Conservation (phyloP, 768 basidiomycete genomes). For the Candolleomyces efflorescens region DNA sequence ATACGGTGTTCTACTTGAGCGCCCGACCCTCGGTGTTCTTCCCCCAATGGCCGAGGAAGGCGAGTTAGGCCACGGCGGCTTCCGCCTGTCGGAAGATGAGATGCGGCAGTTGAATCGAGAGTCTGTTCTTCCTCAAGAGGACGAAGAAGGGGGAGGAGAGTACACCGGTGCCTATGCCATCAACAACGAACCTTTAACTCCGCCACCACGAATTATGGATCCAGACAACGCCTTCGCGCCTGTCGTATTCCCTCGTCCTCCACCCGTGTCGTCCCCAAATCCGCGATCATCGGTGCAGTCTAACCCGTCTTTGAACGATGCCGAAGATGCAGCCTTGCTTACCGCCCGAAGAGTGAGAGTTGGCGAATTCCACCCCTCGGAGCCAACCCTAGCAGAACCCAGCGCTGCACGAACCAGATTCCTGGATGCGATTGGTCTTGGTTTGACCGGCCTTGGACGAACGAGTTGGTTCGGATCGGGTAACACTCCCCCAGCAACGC, state of each 20-base stretch:
- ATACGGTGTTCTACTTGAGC: constrained; percentile 39
- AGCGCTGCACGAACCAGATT: constrained; percentile 10
- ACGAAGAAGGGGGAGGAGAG: constrained; percentile 17
- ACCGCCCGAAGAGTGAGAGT: constrained; percentile 49
- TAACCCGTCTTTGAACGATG: constrained; percentile 22
- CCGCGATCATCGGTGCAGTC: constrained; percentile 27
- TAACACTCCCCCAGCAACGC: constrained; percentile 20
- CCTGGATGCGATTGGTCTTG: constrained; percentile 41
- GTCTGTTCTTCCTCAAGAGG: constrained; percentile 21
- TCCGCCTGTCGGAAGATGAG: constrained; percentile 30
- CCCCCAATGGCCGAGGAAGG: constrained; percentile 27
- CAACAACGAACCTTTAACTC: constrained; percentile 16
- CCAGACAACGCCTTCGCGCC: constrained; percentile 21
- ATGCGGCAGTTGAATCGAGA: constrained; percentile 34
- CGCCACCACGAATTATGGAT: constrained; percentile 32
- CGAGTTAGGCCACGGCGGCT: constrained; percentile 28
- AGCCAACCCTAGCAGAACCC: constrained; percentile 14
- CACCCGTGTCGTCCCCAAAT: constrained; percentile 17
- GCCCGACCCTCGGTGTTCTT: constrained; percentile 34
- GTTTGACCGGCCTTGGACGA: constrained; percentile 44
- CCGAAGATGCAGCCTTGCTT: constrained; percentile 44
- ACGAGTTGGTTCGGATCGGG: constrained; percentile 54
- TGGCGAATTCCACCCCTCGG: constrained; percentile 30
- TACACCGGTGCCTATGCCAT: constrained; percentile 28
- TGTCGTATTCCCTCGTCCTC: constrained; percentile 13